Percentiles rank a stretch among this genome's conserved stretches.
Evolutionary conservation across 192 early-diverging fungal species (phyloP).

Genomic region (Ramicandelaber brevisporus): DNA sequence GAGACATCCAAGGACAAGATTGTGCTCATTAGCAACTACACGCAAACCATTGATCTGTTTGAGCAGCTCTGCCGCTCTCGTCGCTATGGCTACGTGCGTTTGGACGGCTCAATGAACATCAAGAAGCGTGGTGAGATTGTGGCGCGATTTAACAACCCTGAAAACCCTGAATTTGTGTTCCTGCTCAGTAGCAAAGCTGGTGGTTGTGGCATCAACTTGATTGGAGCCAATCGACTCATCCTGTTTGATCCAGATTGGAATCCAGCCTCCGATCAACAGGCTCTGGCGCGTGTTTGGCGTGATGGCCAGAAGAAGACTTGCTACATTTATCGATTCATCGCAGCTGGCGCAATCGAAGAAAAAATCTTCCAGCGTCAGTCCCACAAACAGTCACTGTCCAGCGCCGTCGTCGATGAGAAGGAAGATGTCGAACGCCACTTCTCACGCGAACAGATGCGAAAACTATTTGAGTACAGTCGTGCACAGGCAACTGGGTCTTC

Average conservation of each 20-base stretch:
- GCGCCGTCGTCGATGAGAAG: slow-evolving; percentile 88
- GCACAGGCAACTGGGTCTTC: slow-evolving; percentile 7
- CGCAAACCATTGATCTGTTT: slow-evolving; percentile 88
- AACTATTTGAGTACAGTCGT: slow-evolving; percentile 68
- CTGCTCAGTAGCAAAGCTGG: slow-evolving; percentile 92
- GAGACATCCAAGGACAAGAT: slow-evolving; percentile 67
- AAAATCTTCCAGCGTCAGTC: slow-evolving; percentile 95
- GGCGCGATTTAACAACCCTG: slow-evolving; percentile 86
- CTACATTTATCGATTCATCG: slow-evolving; percentile 94
- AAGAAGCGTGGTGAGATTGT: slow-evolving; percentile 86
- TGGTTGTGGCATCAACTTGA: slow-evolving; percentile 94
- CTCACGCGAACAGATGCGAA: slow-evolving; percentile 59
- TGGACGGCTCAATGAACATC: slow-evolving; percentile 84
- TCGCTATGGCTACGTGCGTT: slow-evolving; percentile 45
- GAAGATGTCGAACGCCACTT: slow-evolving; percentile 85
- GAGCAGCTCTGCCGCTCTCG: slow-evolving; percentile 59
- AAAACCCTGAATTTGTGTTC: slow-evolving; percentile 70
- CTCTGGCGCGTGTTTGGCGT: slow-evolving; percentile 72
- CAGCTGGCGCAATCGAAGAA: slow-evolving; percentile 95
- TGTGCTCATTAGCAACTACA: slow-evolving; percentile 96
- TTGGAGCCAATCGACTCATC: slow-evolving; percentile 90
- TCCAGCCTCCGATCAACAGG: slow-evolving; percentile 90
- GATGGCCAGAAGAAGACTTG: slow-evolving; percentile 65
- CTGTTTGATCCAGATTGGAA: slow-evolving; percentile 82
- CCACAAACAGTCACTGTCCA: slow-evolving; percentile 62